These are phyloP conservation scores for Clarireedia hainanense DNA, from an alignment of 2,329 filamentous ascomycete genomes.

Conservation along the genomic window DNA sequence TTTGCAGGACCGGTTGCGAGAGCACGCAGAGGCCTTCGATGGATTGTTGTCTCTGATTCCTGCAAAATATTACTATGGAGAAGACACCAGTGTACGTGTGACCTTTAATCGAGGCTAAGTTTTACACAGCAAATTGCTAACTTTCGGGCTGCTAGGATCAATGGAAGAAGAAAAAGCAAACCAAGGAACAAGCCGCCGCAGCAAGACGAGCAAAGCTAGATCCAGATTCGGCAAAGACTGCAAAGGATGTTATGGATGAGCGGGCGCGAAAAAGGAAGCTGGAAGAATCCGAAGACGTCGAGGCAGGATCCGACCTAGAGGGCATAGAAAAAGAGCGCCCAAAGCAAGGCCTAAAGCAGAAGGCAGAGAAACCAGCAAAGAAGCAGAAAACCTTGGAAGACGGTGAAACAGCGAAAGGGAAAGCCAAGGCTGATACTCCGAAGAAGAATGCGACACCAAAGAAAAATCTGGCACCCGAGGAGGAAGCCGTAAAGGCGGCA, in stretches of 20 bases:
- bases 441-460: conserved; percentile 29
- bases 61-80: conserved; percentile 62
- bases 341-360: conserved; percentile 52
- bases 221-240: conserved; percentile 82
- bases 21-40: conserved; percentile 32
- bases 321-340: conserved; percentile 55
- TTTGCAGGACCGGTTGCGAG: conserved; percentile 43
- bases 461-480: not conserved
- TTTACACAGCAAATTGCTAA: conserved; percentile 10
- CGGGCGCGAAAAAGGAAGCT: conserved; percentile 74
- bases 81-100: conserved; percentile 57
- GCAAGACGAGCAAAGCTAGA: conserved; percentile 86
- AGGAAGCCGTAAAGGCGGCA: not conserved
- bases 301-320: conserved; percentile 20
- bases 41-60: conserved; percentile 64
- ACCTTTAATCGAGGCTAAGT: not conserved
- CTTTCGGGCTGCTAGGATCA: conserved; percentile 56
- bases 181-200: conserved; percentile 76
- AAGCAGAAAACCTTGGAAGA: conserved; percentile 44
- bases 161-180: conserved; percentile 94
- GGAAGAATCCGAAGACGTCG: conserved; percentile 48
- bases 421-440: conserved; percentile 29
- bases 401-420: not conserved
- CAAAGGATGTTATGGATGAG: conserved; percentile 89
- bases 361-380: conserved; percentile 35